These are phyloP conservation scores for Pleodorina starrii DNA, from an alignment of 139 green algal species.

Conservation along the genomic window DNA sequence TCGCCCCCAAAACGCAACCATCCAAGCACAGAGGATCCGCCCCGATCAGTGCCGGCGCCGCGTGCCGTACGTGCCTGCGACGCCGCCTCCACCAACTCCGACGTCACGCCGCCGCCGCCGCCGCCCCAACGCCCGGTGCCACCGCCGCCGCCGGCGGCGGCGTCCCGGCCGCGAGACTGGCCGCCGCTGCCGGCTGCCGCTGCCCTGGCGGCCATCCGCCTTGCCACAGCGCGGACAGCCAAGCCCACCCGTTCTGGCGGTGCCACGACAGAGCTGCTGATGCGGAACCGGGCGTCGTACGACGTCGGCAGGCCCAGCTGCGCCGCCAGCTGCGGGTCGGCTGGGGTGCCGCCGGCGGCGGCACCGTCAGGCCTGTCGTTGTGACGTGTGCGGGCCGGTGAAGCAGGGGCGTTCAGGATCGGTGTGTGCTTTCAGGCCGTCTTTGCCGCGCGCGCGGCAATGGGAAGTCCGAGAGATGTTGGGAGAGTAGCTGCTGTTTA, in stretches of 20 bases:
- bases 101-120: background rate
- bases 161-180: background rate
- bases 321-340: background rate
- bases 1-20: too few relatives aligned
- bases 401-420: too few relatives aligned
- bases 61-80: too few relatives aligned
- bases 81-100: background rate
- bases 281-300: slow-evolving; percentile 42
- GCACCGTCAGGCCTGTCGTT: background rate
- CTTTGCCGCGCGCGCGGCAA: too few relatives aligned
- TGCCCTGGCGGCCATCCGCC: slow-evolving; percentile 3
- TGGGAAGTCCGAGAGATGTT: too few relatives aligned
- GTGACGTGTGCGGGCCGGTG: too few relatives aligned
- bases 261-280: background rate
- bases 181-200: background rate
- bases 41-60: too few relatives aligned
- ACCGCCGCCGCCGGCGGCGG: background rate
- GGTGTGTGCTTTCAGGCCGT: too few relatives aligned
- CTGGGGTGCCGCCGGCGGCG: background rate
- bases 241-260: background rate
- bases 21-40: too few relatives aligned
- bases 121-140: too few relatives aligned
- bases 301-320: slow-evolving; percentile 39
- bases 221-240: slow-evolving; percentile 4
- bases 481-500: too few relatives aligned